Base-by-base conservation (phyloP, 768 basidiomycete species). In the Lactarius sp. region DNA sequence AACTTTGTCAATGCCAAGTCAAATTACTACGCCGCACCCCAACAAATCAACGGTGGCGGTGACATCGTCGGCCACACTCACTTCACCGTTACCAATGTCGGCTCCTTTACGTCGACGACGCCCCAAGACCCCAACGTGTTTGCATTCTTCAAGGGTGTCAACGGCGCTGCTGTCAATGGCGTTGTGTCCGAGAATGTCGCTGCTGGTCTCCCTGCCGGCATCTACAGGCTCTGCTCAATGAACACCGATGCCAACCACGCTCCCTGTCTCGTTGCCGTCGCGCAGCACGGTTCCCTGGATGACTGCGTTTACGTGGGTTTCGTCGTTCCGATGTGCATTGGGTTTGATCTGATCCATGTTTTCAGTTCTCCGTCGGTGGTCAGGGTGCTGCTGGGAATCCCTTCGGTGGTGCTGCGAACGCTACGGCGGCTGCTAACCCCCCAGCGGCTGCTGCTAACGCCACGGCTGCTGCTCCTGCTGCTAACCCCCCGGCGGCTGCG, bases 21-120 rank as follows among this genome's bases (percentile, higher is more conserved):
- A 31, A 86, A 80, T 69, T 87, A 82, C 75, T 78, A 80, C 61
- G 71, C 78, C 36, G 79, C 83, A 7, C 87, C 87, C 51, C 81
- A 82, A 69, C 75, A 82, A 61, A 71, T 83, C 47, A 73, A 81
- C 70, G 67, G 62, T 1, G 68, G 74, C 10, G 87, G 87, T 58
- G 68, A 77, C 49, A 78, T 88, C 68, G 70, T 80, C 61, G 88
- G 87, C 12, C 85, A 87, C 74, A 76, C 77, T 18, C 87, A 90
- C 69, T 73, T 87, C 68, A 84, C 85, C 49, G 75, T 88, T 59
- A 80, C 88, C 73, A 61, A 72, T 56, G 74, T 90, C 61, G 64
- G 70, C 16, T 75, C 79, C 13, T 73, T 87, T 59, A 74, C 74
- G 42, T 77, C 82, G 66, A 82, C 84, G 13, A 75, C 71, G 1